Percentiles rank a stretch among this genome's conserved stretches.
Conservation (phyloP, 768 basidiomycete species). For the Mycena alexandri region DNA sequence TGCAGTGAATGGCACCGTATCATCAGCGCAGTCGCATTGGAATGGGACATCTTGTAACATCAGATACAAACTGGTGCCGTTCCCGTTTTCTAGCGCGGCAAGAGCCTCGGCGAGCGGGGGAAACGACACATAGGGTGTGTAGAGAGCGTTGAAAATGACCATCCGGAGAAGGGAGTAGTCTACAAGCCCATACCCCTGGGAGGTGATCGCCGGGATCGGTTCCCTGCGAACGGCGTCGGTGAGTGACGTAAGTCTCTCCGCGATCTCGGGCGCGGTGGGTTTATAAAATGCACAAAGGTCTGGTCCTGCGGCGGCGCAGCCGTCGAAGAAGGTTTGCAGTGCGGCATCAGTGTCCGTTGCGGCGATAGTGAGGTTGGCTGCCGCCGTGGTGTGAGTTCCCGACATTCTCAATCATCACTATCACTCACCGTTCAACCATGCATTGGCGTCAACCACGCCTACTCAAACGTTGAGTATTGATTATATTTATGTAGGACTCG, state of each 20-base stretch:
- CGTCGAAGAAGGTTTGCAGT: conserved; percentile 42
- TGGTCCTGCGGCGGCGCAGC: conserved; percentile 42
- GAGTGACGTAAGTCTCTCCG: conserved; percentile 37
- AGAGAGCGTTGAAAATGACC: conserved; percentile 40
- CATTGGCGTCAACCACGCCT: conserved; percentile 38
- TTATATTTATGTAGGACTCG: no score
- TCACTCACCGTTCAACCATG: conserved; percentile 37
- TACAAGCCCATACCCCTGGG: conserved; percentile 42
- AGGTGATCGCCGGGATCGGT: conserved; percentile 40
- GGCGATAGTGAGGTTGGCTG: conserved; percentile 39
- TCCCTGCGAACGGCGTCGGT: conserved; percentile 29
- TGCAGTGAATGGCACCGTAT: conserved; percentile 4
- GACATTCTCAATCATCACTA: conserved; percentile 4
- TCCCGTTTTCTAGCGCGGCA: conserved; percentile 43
- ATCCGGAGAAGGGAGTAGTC: conserved; percentile 40
- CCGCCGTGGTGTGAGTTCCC: neutral
- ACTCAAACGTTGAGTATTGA: no score
- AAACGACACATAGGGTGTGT: conserved; percentile 38
- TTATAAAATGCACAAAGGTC: conserved; percentile 43
- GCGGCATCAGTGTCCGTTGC: conserved; percentile 41
- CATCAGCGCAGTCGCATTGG: conserved; percentile 24
- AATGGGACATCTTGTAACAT: conserved; percentile 1
- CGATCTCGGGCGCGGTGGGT: conserved; percentile 35
- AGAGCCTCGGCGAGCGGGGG: conserved; percentile 38
- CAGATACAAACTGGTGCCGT: conserved; percentile 38